These are phyloP conservation scores for Clitopilus hobsonii DNA, from an alignment of 768 basidiomycete species.

Conservation along the genomic window DNA sequence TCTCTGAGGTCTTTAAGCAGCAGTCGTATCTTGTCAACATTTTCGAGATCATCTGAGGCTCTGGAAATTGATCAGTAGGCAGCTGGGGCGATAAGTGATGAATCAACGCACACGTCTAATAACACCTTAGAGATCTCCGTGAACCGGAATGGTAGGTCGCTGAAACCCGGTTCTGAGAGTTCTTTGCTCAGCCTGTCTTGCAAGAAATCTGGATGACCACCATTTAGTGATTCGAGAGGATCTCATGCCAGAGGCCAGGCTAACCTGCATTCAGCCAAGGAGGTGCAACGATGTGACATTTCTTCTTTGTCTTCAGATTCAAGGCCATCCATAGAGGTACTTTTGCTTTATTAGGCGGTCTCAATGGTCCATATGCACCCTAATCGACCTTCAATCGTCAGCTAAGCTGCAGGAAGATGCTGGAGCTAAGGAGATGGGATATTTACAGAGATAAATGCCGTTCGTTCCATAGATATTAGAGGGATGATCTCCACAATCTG, in stretches of 20 bases:
- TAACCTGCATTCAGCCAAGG: constrained; percentile 83
- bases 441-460: constrained; percentile 84
- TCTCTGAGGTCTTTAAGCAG: constrained; percentile 94
- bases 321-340: constrained; percentile 97
- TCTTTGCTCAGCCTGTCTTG: constrained; percentile 73
- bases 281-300: constrained; percentile 89
- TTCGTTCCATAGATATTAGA: constrained; percentile 84
- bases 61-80: no score
- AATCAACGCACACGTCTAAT: constrained; percentile 89
- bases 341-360: constrained; percentile 77
- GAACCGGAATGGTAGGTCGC: constrained; percentile 80
- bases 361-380: constrained; percentile 92
- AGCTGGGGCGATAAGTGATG: no score
- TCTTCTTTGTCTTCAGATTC: constrained; percentile 90
- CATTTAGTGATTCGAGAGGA: not conserved
- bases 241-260: not conserved
- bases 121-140: constrained; percentile 88
- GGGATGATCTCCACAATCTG: constrained; percentile 84
- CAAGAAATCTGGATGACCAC: constrained; percentile 67
- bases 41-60: constrained; percentile 85
- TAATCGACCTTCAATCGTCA: constrained; percentile 29
- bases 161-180: constrained; percentile 70
- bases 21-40: constrained; percentile 78
- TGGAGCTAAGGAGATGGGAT: no score
- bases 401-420: constrained; percentile 7